These are phyloP conservation scores for Jacaranda mimosifolia DNA, from an alignment of 257 asterid genomes.

Conservation along the genomic window DNA sequence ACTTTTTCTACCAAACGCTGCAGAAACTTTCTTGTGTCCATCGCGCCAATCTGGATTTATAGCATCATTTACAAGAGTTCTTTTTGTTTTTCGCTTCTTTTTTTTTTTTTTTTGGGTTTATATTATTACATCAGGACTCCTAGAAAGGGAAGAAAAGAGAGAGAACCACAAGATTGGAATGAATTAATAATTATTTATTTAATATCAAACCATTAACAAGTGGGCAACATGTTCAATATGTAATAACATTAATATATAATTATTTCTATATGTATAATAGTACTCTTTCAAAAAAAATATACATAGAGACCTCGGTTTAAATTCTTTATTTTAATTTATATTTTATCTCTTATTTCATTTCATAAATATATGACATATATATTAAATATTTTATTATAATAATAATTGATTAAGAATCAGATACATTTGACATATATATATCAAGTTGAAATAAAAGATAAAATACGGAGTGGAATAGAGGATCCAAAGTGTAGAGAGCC, in stretches of 20 bases:
- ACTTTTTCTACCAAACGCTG: slow-evolving; percentile 36
- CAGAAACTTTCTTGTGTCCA: slow-evolving; percentile 2
- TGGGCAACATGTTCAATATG: slow-evolving; percentile 33
- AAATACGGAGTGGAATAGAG: no score
- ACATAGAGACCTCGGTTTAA: no score
- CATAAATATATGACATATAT: no score
- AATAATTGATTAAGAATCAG: no score
- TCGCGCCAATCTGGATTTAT: slow-evolving; percentile 7
- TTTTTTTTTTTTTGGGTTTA: not conserved
- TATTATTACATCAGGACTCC: not conserved
- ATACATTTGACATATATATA: no score
- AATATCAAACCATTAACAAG: slow-evolving; percentile 16
- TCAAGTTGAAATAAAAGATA: no score
- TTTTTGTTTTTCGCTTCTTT: not conserved
- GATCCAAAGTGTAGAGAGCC: not conserved
- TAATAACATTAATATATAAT: slow-evolving; percentile 12
- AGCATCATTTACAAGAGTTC: not conserved
- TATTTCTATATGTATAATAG: not conserved
- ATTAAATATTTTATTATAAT: no score
- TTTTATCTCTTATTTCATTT: no score
- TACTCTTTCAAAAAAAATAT: no score
- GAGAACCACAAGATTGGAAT: not conserved
- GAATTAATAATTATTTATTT: not conserved
- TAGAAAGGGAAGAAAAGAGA: not conserved
- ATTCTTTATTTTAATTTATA: no score